Conservation (phyloP, 2,329 filamentous ascomycete species). For the Emericellopsis atlantica region DNA sequence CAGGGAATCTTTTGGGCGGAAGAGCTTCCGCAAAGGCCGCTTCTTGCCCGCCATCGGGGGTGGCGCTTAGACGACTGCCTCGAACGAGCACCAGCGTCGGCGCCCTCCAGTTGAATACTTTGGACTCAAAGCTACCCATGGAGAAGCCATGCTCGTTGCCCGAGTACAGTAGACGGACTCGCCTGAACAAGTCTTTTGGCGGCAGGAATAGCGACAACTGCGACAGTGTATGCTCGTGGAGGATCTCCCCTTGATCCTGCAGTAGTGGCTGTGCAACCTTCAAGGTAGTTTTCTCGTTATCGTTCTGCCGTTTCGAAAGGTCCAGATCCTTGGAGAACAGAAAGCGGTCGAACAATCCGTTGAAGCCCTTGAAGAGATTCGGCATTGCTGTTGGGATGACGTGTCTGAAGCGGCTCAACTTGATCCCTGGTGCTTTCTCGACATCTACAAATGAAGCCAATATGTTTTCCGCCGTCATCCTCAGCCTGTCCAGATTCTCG, state of each 20-base stretch:
- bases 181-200: conserved; percentile 49
- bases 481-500: conserved; percentile 43
- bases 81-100: conserved; percentile 61
- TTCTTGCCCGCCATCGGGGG: conserved; percentile 36
- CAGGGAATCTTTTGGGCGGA: conserved; percentile 47
- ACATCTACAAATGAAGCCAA: conserved; percentile 53
- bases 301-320: conserved; percentile 39
- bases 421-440: conserved; percentile 51
- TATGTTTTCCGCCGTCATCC: conserved; percentile 49
- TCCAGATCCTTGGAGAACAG: conserved; percentile 62
- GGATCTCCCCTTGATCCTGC: conserved; percentile 42
- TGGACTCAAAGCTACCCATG: conserved; percentile 63
- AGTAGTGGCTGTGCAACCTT: conserved; percentile 34
- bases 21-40: conserved; percentile 46
- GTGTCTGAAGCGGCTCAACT: conserved; percentile 45
- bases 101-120: conserved; percentile 66
- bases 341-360: conserved; percentile 61
- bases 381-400: conserved; percentile 49
- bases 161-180: conserved; percentile 55
- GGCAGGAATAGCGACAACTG: conserved; percentile 65
- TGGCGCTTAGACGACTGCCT: conserved; percentile 44
- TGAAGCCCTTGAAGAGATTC: conserved; percentile 55
- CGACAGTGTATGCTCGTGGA: conserved; percentile 50
- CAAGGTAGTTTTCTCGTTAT: conserved; percentile 7
- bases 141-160: conserved; percentile 62